Percentiles rank a stretch among this genome's conserved stretches.
These are phyloP conservation scores for Ophiostoma ulmi DNA, from an alignment of 2,329 filamentous ascomycete species.

Conservation along the genomic window DNA sequence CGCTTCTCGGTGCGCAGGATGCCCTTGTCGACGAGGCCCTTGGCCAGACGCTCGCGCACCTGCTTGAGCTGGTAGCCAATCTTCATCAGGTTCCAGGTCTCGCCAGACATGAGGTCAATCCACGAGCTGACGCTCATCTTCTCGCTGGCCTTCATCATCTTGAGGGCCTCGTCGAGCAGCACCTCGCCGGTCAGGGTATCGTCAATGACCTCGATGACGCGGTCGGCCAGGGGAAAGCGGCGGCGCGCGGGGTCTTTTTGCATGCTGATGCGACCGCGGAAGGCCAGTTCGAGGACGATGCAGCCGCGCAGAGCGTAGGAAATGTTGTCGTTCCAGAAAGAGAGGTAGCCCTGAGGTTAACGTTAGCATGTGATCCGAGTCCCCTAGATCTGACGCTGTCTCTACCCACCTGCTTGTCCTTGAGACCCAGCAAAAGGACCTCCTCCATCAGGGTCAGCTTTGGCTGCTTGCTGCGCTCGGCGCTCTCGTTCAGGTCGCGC, in stretches of 20 bases:
- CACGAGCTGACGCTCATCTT: slow-evolving; percentile 99
- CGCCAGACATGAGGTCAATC: slow-evolving; percentile 98
- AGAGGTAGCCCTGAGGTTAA: slow-evolving; percentile 77
- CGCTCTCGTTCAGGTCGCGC: slow-evolving; percentile 92
- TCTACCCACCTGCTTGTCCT: slow-evolving; percentile 84
- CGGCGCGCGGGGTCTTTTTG: slow-evolving; percentile 90
- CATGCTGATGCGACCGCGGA: slow-evolving; percentile 95
- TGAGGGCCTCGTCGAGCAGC: slow-evolving; percentile 91
- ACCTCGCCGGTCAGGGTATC: slow-evolving; percentile 96
- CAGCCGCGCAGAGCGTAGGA: slow-evolving; percentile 95
- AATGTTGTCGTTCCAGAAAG: slow-evolving; percentile 99
- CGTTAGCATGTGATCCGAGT: neutral
- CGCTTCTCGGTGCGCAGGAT: slow-evolving; percentile 98
- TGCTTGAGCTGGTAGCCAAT: slow-evolving; percentile 99
- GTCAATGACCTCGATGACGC: slow-evolving; percentile 94
- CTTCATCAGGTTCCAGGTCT: slow-evolving; percentile 99
- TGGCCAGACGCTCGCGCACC: slow-evolving; percentile 93
- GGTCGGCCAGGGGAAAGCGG: slow-evolving; percentile 86
- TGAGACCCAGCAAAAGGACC: slow-evolving; percentile 86
- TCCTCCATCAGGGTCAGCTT: slow-evolving; percentile 99
- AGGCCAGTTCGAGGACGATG: slow-evolving; percentile 95
- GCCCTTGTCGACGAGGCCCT: slow-evolving; percentile 96
- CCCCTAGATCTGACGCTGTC: neutral
- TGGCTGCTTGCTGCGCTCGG: slow-evolving; percentile 93
- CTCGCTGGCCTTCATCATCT: slow-evolving; percentile 99